Evolutionary conservation across 108 stramenopile species (phyloP).

Genomic region (Nannochloropsis oceanica): DNA sequence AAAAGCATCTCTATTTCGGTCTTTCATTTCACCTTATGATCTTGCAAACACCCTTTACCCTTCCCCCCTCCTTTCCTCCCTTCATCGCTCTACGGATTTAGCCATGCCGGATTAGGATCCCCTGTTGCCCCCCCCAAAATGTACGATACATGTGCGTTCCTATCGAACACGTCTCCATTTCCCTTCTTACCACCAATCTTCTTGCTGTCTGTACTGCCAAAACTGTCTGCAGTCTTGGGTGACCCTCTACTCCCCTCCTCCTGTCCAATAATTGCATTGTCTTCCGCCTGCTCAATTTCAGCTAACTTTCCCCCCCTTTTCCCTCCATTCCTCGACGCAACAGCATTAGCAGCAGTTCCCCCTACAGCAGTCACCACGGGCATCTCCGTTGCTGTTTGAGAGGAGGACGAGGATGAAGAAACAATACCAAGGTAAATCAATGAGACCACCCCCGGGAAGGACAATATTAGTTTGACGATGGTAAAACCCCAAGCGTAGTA

Average conservation of each 20-base stretch:
- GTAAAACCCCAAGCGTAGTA: not conserved
- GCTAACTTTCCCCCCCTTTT: not conserved
- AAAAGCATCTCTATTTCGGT: too few relatives aligned
- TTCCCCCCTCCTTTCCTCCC: not conserved
- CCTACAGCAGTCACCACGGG: not conserved
- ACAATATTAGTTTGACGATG: not conserved
- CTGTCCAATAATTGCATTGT: not conserved
- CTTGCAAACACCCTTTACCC: too few relatives aligned
- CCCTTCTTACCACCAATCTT: not conserved
- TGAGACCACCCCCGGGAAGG: not conserved
- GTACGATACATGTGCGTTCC: not conserved
- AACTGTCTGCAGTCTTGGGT: too few relatives aligned
- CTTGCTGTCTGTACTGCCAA: not conserved
- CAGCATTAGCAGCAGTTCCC: not conserved
- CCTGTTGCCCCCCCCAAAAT: not conserved
- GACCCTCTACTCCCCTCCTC: not conserved
- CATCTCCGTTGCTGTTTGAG: not conserved
- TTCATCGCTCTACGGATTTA: not conserved
- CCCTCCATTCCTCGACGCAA: not conserved
- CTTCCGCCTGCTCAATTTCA: not conserved
- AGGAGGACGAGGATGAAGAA: not conserved
- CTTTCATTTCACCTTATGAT: too few relatives aligned
- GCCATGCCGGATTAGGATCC: not conserved
- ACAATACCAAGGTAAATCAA: not conserved
- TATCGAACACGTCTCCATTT: not conserved